phyloP scores from a whole-genome alignment of 345 rosid genomes.

The Noccaea caerulescens region DNA sequence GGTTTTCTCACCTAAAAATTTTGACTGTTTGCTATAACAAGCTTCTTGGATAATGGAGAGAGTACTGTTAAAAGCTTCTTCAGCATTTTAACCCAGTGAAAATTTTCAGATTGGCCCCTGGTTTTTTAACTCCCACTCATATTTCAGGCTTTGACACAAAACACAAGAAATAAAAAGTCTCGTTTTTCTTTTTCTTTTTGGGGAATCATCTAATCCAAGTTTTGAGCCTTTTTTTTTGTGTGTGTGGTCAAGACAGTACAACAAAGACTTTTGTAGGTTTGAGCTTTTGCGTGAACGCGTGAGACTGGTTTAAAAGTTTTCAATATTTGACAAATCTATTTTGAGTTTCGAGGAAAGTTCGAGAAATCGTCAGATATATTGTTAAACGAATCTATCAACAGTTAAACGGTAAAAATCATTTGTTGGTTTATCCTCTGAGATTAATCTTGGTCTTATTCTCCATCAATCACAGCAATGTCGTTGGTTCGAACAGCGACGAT shows the following conservation, averaged over 20 bases:
- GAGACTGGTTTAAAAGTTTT: conserved; percentile 14
- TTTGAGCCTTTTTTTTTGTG: background rate
- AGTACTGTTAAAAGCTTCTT: background rate
- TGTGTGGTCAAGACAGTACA: conserved; percentile 5
- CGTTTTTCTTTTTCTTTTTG: background rate
- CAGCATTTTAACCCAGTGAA: background rate
- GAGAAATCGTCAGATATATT: background rate
- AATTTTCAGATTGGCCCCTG: background rate
- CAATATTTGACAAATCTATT: conserved; percentile 11
- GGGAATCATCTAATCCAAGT: background rate
- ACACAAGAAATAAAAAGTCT: background rate
- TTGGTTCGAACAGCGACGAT: conserved; percentile 25
- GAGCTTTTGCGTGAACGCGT: conserved; percentile 22
- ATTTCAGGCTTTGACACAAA: background rate
- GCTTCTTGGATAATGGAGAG: background rate
- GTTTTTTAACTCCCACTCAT: background rate
- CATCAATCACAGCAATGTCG: conserved; percentile 24
- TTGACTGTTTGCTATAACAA: background rate
- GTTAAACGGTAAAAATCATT: background rate
- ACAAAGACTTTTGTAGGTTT: background rate
- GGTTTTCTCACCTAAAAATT: background rate
- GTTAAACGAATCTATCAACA: background rate
- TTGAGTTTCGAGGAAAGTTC: background rate
- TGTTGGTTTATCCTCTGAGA: background rate
- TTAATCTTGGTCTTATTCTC: conserved; percentile 7